A percentile compares a stretch with the other conserved stretches of the same genome.
phyloP scores from a whole-genome alignment of 306 rosid genomes.

The Quercus suber region DNA sequence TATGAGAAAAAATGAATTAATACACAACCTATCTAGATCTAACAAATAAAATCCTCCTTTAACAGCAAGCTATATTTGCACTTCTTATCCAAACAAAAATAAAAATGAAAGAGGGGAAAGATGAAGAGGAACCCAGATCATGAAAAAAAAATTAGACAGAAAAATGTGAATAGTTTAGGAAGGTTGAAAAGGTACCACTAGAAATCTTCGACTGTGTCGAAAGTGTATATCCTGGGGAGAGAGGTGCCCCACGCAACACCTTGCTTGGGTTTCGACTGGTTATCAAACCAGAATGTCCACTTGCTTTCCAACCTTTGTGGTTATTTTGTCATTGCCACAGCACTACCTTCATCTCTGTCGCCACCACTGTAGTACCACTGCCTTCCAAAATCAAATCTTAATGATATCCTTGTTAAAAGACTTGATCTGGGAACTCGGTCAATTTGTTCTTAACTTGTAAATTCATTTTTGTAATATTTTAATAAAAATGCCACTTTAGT shows the following conservation, averaged over 20 bases:
- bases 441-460: no score
- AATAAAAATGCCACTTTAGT: no score
- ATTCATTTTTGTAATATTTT: no score
- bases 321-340: constrained; percentile 15
- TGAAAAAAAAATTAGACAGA: no score
- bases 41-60: not conserved
- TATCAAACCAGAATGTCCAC: constrained; percentile 96
- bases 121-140: not conserved
- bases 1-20: no score
- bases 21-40: not conserved
- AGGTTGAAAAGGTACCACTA: constrained; percentile 53
- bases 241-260: constrained; percentile 89
- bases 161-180: not conserved
- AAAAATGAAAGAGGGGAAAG: not conserved
- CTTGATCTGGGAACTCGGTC: no score
- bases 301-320: constrained; percentile 69
- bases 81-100: not conserved
- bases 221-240: constrained; percentile 68
- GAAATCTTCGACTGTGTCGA: constrained; percentile 83
- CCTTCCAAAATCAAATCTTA: constrained; percentile 5
- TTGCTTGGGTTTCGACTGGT: constrained; percentile 76
- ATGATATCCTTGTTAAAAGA: no score
- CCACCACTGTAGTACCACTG: constrained; percentile 6
- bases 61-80: no score
- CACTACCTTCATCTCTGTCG: not conserved